These are phyloP conservation scores for Eremothecium sinecaudum DNA, from an alignment of 1,139 yeast species.

Conservation along the genomic window DNA sequence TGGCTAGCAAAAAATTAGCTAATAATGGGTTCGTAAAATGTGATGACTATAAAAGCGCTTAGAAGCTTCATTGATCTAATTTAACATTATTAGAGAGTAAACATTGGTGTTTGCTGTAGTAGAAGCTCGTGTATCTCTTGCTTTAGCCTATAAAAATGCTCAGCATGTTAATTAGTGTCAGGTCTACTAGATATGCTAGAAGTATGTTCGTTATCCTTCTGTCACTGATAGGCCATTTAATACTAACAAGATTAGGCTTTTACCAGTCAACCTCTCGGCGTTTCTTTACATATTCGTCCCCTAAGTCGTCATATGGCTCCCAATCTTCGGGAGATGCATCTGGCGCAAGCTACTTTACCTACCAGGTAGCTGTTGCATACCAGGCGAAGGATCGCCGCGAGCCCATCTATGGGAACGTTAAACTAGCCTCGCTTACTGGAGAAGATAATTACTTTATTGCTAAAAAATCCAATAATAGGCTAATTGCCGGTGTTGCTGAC, in stretches of 20 bases:
- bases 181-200: constrained; percentile 5
- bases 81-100: no score
- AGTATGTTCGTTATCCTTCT: constrained; percentile 7
- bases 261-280: constrained; percentile 5
- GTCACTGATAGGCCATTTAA: neutral
- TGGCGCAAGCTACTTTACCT: constrained; percentile 27
- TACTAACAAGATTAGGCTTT: constrained; percentile 9
- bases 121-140: no score
- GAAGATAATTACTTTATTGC: constrained; percentile 76
- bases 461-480: constrained; percentile 32
- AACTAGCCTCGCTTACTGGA: constrained; percentile 55
- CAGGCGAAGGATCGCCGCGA: constrained; percentile 63
- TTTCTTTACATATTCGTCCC: constrained; percentile 2
- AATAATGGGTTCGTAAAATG: no score
- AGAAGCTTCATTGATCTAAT: no score
- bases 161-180: constrained; percentile 7
- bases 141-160: neutral
- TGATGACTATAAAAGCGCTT: no score
- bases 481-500: constrained; percentile 80
- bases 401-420: constrained; percentile 31
- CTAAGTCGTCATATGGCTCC: constrained; percentile 6
- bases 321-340: constrained; percentile 1
- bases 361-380: constrained; percentile 57
- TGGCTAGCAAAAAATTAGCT: no score
- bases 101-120: no score